Percentiles rank a stretch among this genome's conserved stretches.
Evolutionary conservation across 1,284 basidiomycete genomes (phyloP).

Genomic region (Boletus subluridellus): DNA sequence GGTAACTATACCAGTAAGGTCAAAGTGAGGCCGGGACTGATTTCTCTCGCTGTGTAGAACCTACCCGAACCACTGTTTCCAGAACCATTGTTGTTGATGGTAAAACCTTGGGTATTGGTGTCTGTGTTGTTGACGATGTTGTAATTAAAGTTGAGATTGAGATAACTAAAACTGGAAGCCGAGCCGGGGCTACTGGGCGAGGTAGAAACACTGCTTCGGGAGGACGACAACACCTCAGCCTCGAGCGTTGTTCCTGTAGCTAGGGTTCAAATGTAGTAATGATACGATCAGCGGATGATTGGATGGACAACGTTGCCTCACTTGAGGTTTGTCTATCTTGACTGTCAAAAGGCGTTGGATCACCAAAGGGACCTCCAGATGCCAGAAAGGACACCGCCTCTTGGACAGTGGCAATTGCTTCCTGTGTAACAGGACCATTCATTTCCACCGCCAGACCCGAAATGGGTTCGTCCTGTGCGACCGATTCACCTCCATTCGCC

Average conservation of each 20-base stretch:
- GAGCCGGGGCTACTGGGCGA: slow-evolving; percentile 6
- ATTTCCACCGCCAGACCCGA: not conserved
- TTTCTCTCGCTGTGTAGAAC: not conserved
- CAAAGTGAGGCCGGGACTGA: not conserved
- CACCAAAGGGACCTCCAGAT: not conserved
- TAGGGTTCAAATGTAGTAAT: not conserved
- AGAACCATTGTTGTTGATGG: slow-evolving; percentile 9
- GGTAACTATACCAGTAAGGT: not conserved
- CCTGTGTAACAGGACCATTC: not conserved
- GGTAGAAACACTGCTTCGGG: not conserved
- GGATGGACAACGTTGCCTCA: too few species aligned
- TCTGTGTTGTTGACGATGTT: slow-evolving; percentile 5
- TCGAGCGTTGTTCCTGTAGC: not conserved
- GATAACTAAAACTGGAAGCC: not conserved
- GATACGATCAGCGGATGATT: not conserved
- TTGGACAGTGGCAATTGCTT: not conserved
- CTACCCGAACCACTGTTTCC: slow-evolving; percentile 11
- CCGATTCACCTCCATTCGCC: not conserved
- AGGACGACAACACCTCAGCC: not conserved
- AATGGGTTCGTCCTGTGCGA: not conserved
- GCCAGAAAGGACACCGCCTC: not conserved
- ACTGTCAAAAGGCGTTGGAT: not conserved
- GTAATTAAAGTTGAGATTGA: slow-evolving; percentile 3
- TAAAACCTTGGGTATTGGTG: not conserved
- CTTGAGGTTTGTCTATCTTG: too few species aligned